These are phyloP conservation scores for Yamadazyma kitorensis DNA, from an alignment of 805 yeast genomes.

Conservation along the genomic window DNA sequence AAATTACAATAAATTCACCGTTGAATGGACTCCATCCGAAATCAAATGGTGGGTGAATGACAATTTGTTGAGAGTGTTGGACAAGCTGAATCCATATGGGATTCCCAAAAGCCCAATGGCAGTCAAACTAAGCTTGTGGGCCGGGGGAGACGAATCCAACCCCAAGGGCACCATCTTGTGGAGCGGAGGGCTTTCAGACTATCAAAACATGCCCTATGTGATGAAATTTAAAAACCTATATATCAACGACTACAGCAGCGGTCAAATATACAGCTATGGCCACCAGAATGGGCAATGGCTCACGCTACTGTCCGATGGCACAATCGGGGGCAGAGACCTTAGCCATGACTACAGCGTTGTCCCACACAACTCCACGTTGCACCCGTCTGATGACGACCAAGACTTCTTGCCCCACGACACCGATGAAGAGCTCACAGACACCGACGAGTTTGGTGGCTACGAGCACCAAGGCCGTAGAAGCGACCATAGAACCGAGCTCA, in stretches of 20 bases:
- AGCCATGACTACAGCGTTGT: too few species aligned
- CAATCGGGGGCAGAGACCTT: constrained; percentile 8
- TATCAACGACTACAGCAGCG: constrained; percentile 28
- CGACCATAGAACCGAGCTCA: too few species aligned
- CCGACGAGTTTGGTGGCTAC: too few species aligned
- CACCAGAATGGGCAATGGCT: constrained; percentile 10
- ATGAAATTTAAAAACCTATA: constrained; percentile 26
- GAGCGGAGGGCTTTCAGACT: constrained; percentile 40
- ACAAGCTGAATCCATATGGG: constrained; percentile 21
- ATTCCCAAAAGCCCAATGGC: constrained; percentile 37
- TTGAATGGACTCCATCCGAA: constrained; percentile 35
- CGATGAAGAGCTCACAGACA: too few species aligned
- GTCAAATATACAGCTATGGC: constrained; percentile 28
- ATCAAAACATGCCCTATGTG: constrained; percentile 26
- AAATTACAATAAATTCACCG: constrained; percentile 26
- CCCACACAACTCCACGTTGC: too few species aligned
- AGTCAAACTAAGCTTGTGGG: constrained; percentile 38
- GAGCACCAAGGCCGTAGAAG: too few species aligned
- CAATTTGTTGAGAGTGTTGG: constrained; percentile 21
- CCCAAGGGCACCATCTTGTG: constrained; percentile 35
- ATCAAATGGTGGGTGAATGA: constrained; percentile 33
- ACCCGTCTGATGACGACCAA: too few species aligned
- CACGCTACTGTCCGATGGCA: constrained; percentile 6
- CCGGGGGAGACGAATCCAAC: constrained; percentile 38
- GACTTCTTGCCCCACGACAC: too few species aligned